These are phyloP conservation scores for Allomyces arbusculus DNA, from an alignment of 192 early-diverging fungal species.

Conservation along the genomic window DNA sequence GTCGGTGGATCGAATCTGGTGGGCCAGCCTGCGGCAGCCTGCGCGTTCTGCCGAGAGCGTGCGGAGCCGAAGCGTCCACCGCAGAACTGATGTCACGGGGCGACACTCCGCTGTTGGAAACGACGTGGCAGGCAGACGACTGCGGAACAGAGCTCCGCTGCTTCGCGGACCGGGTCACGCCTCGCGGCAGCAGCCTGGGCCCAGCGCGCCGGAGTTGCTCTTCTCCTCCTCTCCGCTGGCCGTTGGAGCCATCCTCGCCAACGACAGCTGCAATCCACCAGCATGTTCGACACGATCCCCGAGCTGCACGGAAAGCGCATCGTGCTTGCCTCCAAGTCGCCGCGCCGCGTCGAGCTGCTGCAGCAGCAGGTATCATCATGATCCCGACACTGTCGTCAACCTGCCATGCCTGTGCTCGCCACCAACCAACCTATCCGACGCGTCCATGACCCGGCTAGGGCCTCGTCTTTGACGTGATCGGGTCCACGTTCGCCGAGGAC, in stretches of 20 bases:
- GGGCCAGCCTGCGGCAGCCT: too few species aligned
- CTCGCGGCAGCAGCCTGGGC: too few species aligned
- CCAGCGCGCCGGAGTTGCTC: too few species aligned
- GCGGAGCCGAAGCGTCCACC: too few species aligned
- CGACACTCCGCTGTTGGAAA: too few species aligned
- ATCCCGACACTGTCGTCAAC: not conserved
- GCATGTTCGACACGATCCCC: not conserved
- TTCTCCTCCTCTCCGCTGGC: too few species aligned
- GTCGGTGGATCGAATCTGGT: too few species aligned
- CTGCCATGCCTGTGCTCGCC: not conserved
- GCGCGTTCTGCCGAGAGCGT: too few species aligned
- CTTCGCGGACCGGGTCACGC: too few species aligned
- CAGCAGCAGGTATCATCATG: constrained; percentile 11
- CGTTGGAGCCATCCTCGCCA: not conserved
- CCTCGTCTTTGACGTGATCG: constrained; percentile 35
- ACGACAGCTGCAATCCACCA: not conserved
- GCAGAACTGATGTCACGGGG: too few species aligned
- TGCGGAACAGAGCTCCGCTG: too few species aligned
- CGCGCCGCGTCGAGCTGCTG: constrained; percentile 57
- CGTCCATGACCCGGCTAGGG: constrained; percentile 17
- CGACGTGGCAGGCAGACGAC: too few species aligned
- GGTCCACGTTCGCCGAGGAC: constrained; percentile 57
- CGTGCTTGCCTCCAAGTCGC: constrained; percentile 59
- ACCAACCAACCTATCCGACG: not conserved
- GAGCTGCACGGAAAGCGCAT: constrained; percentile 14